These are phyloP conservation scores for Amaranthus cruentus DNA, from an alignment of 148 eudicot genomes.

Conservation along the genomic window DNA sequence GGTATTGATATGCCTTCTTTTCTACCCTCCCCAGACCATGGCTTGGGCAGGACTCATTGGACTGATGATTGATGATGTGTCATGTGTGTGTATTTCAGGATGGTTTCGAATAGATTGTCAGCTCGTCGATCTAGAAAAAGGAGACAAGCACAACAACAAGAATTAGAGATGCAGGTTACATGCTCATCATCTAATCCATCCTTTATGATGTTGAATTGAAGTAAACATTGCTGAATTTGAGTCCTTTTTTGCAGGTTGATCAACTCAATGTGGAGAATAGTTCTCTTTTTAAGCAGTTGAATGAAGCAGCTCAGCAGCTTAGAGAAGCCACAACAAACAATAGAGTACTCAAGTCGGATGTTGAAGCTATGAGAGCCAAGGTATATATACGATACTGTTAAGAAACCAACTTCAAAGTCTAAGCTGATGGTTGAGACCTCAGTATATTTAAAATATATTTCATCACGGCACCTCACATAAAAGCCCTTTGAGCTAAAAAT, in stretches of 20 bases:
- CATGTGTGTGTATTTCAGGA: constrained; percentile 41
- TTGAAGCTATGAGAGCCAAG: constrained; percentile 97
- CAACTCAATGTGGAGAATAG: constrained; percentile 62
- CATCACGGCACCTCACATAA: too few species aligned
- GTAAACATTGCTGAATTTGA: neutral
- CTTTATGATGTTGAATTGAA: too few species aligned
- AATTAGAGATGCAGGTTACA: constrained; percentile 73
- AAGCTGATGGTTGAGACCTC: too few species aligned
- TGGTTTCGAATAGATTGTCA: constrained; percentile 87
- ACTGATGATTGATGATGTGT: too few species aligned
- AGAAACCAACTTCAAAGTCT: neutral
- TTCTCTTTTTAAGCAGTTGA: constrained; percentile 61
- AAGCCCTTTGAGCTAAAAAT: too few species aligned
- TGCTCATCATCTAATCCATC: too few species aligned
- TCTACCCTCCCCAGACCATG: neutral
- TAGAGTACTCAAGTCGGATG: constrained; percentile 84
- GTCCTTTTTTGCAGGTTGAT: constrained; percentile 46
- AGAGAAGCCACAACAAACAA: constrained; percentile 77
- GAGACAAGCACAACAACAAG: constrained; percentile 76
- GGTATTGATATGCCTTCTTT: too few species aligned
- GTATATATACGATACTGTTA: constrained; percentile 24
- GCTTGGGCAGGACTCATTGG: too few species aligned
- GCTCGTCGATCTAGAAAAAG: constrained; percentile 86
- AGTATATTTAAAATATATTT: too few species aligned
- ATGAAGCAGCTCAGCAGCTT: constrained; percentile 67